Base-by-base conservation (phyloP, 768 basidiomycete species). In the Rhizopogon vulgaris region DNA sequence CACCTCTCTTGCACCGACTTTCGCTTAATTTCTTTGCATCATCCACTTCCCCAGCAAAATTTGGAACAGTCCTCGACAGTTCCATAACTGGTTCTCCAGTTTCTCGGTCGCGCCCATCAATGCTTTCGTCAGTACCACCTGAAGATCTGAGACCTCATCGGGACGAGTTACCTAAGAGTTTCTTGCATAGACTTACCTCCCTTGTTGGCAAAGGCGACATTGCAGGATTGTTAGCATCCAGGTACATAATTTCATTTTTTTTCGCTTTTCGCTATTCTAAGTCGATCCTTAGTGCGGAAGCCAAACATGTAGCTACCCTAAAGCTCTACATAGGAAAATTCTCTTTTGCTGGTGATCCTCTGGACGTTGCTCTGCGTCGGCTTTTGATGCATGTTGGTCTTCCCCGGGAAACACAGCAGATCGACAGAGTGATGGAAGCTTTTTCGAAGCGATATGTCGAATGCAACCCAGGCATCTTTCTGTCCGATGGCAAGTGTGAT, bases 321-420 rank as follows among this genome's bases (percentile, higher is more conserved):
- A 75, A 76, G 51, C 61, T 76, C 11, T 94, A 91, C 64, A 78
- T 98, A 54, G 72, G 72, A 41, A 77, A 77, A 39, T 98, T 97
- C 65, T 78, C 85, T 57, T 96, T 98, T 62, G 66, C 68, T 15
- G 74, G 78, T 41, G 84, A 92, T 59, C 87, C 96, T 9, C 77
- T 99, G 32, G 96, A 99, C 63, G 82, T 98, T 28, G 90, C 96
- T 17, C 71, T 99, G 38, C 85, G 96, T 38, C 84, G 83, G 61
- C 65, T 99, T 43, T 76, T 99, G 34, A 92, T 96, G 88, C 84
- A 94, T 59, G 82, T 96, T 22, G 83, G 89, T 37, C 78, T 99
- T 25, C 96, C 96, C 3, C 78, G 85, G 51, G 96, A 99, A 73
- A 97, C 96, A 2, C 96, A 99, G 65, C 95, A 98, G 68, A 99